Percentiles rank a stretch among this genome's conserved stretches.
These are phyloP conservation scores for Amyloporia xantha DNA, from an alignment of 768 basidiomycete genomes.

Conservation along the genomic window DNA sequence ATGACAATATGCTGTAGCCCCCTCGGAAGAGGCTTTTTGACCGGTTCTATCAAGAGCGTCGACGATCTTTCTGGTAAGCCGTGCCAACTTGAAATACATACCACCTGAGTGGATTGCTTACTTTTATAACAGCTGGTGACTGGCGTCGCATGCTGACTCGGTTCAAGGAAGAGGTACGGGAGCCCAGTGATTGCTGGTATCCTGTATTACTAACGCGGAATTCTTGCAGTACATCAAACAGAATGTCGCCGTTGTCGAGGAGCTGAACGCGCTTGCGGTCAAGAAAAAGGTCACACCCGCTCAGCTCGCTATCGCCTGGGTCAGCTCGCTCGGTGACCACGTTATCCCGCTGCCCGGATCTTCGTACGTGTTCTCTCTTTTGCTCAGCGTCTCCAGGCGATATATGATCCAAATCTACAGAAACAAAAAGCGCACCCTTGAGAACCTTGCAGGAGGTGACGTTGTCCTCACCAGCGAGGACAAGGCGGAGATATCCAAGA, in stretches of 20 bases:
- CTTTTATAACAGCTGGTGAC: conserved; percentile 7
- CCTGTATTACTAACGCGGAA: background rate
- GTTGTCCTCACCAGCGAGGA: conserved; percentile 25
- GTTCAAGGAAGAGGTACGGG: conserved; percentile 1
- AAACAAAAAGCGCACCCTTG: conserved; percentile 18
- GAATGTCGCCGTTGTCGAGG: conserved; percentile 36
- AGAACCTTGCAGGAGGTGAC: conserved; percentile 36
- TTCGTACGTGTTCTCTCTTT: conserved; percentile 20
- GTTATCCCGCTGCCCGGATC: conserved; percentile 41
- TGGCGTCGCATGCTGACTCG: background rate
- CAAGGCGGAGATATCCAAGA: conserved; percentile 15
- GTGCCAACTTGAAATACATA: background rate
- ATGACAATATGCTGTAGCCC: conserved; percentile 29
- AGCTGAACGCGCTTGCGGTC: conserved; percentile 29
- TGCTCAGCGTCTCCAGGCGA: background rate
- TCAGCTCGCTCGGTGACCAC: conserved; percentile 26
- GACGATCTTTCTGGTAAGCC: conserved; percentile 27
- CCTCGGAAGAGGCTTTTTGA: conserved; percentile 47
- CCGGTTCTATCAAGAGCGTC: conserved; percentile 38
- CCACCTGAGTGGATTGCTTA: no score
- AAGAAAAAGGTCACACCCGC: conserved; percentile 34
- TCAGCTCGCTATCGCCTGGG: conserved; percentile 34
- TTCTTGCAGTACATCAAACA: conserved; percentile 28
- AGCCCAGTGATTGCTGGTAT: background rate
- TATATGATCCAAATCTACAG: background rate